These are phyloP conservation scores for Fusarium buharicum DNA, from an alignment of 2,329 filamentous ascomycete genomes.

Conservation along the genomic window DNA sequence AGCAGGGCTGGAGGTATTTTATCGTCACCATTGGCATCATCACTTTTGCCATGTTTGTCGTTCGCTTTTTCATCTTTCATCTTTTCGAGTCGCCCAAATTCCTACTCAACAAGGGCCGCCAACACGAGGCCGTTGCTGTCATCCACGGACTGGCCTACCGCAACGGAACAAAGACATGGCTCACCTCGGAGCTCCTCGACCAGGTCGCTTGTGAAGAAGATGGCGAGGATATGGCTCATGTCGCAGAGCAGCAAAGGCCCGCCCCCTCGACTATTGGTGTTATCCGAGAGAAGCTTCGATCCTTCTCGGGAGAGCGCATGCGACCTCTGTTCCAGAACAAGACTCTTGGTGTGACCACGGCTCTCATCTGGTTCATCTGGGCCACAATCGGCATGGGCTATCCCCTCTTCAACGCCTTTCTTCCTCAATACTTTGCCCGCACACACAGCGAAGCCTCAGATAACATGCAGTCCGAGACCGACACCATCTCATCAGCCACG, in stretches of 20 bases:
- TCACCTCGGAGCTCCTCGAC: conserved; percentile 76
- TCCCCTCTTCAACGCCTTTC: conserved; percentile 87
- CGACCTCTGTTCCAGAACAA: conserved; percentile 70
- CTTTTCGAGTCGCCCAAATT: conserved; percentile 89
- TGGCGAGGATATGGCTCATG: conserved; percentile 42
- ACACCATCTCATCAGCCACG: conserved; percentile 58
- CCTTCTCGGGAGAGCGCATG: conserved; percentile 75
- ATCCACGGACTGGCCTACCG: conserved; percentile 80
- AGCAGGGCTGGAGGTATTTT: conserved; percentile 82
- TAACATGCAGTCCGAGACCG: conserved; percentile 47
- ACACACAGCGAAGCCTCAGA: conserved; percentile 57
- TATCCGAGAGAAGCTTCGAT: conserved; percentile 67
- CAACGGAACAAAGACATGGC: conserved; percentile 77
- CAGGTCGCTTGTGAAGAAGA: conserved; percentile 60
- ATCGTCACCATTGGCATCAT: conserved; percentile 75
- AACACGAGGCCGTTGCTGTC: conserved; percentile 81
- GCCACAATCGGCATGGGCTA: conserved; percentile 86
- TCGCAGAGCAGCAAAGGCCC: conserved; percentile 22
- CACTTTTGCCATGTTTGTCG: conserved; percentile 80
- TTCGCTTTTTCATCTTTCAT: conserved; percentile 82
- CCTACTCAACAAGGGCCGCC: conserved; percentile 78
- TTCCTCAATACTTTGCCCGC: conserved; percentile 82
- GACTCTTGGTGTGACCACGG: conserved; percentile 62
- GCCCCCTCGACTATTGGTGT: conserved; percentile 51
- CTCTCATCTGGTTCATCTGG: conserved; percentile 81